Conservation (phyloP, 1,139 yeast genomes). For the Magnusiomyces magnusii region DNA sequence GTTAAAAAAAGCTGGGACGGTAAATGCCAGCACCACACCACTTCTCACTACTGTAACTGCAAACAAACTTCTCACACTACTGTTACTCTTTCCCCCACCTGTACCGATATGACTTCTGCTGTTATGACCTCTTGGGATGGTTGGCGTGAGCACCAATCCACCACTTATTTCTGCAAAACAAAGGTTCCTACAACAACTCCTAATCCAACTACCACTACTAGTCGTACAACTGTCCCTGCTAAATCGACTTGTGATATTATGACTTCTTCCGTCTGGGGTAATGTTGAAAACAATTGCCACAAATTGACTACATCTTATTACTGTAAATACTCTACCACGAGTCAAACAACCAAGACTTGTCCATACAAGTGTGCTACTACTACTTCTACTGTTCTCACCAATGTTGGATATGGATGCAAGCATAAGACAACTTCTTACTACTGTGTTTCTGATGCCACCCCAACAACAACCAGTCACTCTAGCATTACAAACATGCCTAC, state of each 20-base stretch:
- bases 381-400: not conserved
- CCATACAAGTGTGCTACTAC: not conserved
- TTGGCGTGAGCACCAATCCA: not conserved
- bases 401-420: not conserved
- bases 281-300: not conserved
- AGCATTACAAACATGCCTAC: not conserved
- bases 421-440: not conserved
- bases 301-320: not conserved
- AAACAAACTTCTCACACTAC: not conserved
- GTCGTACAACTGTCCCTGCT: not conserved
- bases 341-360: not conserved
- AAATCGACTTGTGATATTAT: not conserved
- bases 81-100: not conserved
- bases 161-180: not conserved
- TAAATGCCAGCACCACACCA: not conserved
- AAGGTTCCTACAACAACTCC: not conserved
- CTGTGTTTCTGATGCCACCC: not conserved
- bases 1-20: not conserved
- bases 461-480: not conserved
- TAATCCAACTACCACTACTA: not conserved
- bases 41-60: not conserved
- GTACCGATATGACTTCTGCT: not conserved
- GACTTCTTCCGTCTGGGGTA: not conserved
- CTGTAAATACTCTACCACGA: not conserved
- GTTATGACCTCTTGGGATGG: not conserved